Percentiles rank a stretch among this genome's conserved stretches.
Conservation (phyloP, 2,329 filamentous ascomycete genomes). For the Paracoccidioides brasiliensis region DNA sequence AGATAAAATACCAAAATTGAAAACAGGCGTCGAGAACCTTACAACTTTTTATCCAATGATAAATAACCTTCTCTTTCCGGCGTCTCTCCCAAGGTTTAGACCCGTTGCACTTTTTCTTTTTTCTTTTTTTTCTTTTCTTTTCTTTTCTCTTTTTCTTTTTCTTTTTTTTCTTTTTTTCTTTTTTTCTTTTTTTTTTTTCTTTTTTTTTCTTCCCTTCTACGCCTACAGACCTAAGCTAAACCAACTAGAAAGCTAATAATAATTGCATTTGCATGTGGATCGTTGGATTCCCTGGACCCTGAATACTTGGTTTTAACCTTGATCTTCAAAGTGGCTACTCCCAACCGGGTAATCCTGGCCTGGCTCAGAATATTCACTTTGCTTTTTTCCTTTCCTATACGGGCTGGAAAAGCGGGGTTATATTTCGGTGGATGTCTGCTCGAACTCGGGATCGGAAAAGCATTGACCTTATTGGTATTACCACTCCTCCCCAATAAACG, state of each 20-base stretch:
- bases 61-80: too few species aligned
- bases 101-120: too few species aligned
- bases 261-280: neutral
- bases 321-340: neutral
- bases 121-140: too few species aligned
- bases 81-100: too few species aligned
- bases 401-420: neutral
- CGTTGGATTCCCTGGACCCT: neutral
- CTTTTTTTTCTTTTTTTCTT: too few species aligned
- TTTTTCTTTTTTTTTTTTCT: too few species aligned
- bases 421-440: neutral
- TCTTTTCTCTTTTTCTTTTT: too few species aligned
- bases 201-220: too few species aligned
- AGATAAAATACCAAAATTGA: too few species aligned
- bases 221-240: too few species aligned
- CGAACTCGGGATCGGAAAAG: neutral
- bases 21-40: too few species aligned
- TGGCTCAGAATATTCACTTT: neutral
- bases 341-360: neutral
- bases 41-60: too few species aligned
- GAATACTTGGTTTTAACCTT: neutral
- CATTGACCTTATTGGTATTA: neutral
- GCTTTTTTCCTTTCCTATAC: neutral
- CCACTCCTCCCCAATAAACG: neutral
- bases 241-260: neutral